Conservation (phyloP, 371 early-diverging fungal species). For the Actinomortierella ambigua region DNA sequence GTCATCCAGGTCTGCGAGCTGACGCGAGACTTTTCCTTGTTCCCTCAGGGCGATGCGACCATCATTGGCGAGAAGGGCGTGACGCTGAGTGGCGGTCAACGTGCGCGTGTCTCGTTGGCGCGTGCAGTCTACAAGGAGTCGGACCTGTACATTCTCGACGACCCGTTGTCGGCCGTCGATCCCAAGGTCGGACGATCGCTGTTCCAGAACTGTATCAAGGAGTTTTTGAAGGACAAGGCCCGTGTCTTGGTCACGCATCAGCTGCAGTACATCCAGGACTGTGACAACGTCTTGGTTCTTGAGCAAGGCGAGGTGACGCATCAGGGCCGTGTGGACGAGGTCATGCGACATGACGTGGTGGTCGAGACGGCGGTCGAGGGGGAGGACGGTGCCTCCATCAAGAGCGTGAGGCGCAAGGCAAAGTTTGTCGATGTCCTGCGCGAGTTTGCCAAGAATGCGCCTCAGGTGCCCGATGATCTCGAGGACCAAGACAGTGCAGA, state of each 20-base stretch:
- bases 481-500: background rate
- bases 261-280: constrained; percentile 52
- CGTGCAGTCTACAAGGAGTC: constrained; percentile 59
- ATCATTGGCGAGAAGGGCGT: constrained; percentile 61
- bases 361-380: constrained; percentile 10
- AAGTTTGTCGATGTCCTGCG: constrained; percentile 37
- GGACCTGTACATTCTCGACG: constrained; percentile 70
- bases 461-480: constrained; percentile 10
- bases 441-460: constrained; percentile 33
- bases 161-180: constrained; percentile 76
- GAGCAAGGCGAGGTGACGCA: constrained; percentile 49
- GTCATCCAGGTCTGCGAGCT: constrained; percentile 56
- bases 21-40: constrained; percentile 57
- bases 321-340: constrained; percentile 21
- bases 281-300: constrained; percentile 55
- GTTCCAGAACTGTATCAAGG: constrained; percentile 55
- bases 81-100: constrained; percentile 68
- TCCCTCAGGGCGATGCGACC: constrained; percentile 69
- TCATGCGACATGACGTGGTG: constrained; percentile 34
- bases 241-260: constrained; percentile 56
- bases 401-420: constrained; percentile 29
- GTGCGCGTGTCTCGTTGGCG: constrained; percentile 63
- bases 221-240: constrained; percentile 57
- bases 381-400: constrained; percentile 14
- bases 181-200: constrained; percentile 49